Evolutionary conservation across 768 basidiomycete species (phyloP).

Genomic region (Lactarius deliciosus): DNA sequence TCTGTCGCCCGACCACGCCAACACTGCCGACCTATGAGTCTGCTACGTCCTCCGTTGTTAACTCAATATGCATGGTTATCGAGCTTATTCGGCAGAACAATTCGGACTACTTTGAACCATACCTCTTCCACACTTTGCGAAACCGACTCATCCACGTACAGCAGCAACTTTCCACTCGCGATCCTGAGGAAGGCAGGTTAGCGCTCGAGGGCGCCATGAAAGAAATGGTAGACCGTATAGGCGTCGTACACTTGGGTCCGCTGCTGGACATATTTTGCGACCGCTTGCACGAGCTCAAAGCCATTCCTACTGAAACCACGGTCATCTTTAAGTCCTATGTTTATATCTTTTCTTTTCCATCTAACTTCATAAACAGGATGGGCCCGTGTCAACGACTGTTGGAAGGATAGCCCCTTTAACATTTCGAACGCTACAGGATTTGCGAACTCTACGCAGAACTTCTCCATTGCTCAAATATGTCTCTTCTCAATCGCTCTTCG

Average conservation of each 20-base stretch:
- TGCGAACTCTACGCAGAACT: slow-evolving; percentile 97
- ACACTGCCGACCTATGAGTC: slow-evolving; percentile 49
- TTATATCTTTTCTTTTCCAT: slow-evolving; percentile 2
- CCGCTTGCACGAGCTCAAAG: slow-evolving; percentile 66
- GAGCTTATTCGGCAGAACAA: slow-evolving; percentile 97
- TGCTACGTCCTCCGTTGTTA: slow-evolving; percentile 75
- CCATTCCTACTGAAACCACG: slow-evolving; percentile 68
- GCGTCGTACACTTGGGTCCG: slow-evolving; percentile 87
- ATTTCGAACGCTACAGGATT: slow-evolving; percentile 91
- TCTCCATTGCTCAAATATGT: slow-evolving; percentile 98
- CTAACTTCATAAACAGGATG: slow-evolving; percentile 47
- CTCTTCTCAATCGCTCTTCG: slow-evolving; percentile 78
- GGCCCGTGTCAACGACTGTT: slow-evolving; percentile 69
- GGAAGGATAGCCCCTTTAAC: slow-evolving; percentile 79
- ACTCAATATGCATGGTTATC: slow-evolving; percentile 85
- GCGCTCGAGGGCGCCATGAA: slow-evolving; percentile 69
- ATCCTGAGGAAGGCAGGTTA: slow-evolving; percentile 59
- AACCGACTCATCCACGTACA: slow-evolving; percentile 88
- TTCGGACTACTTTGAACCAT: slow-evolving; percentile 97
- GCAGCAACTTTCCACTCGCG: slow-evolving; percentile 55
- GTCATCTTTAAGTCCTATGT: slow-evolving; percentile 58
- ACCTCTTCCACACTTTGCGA: slow-evolving; percentile 90
- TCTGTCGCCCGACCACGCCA: slow-evolving; percentile 27
- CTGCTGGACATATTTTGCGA: slow-evolving; percentile 74
- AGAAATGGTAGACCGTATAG: slow-evolving; percentile 82